Percentiles rank a stretch among this genome's conserved stretches.
phyloP scores from a whole-genome alignment of 371 early-diverging fungal genomes.

The Mortierella sp. region DNA sequence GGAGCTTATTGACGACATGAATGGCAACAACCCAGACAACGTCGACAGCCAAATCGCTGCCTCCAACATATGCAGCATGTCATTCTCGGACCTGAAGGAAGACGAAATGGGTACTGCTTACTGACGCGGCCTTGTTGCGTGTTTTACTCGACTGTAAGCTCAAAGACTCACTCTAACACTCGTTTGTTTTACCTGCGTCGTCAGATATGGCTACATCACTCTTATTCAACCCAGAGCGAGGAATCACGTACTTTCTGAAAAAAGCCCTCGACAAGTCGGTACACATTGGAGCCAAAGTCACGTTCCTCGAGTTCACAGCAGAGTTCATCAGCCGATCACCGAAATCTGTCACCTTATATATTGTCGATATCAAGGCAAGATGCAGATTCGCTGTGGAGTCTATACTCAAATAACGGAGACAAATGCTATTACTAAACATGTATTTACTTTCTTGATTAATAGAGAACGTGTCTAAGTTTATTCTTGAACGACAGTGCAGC shows the following conservation, averaged over 20 bases:
- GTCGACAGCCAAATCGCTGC: conserved; percentile 51
- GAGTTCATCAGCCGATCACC: conserved; percentile 43
- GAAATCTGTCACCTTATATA: conserved; percentile 27
- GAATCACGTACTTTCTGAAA: conserved; percentile 40
- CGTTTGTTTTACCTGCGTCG: not conserved
- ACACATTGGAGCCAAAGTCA: conserved; percentile 34
- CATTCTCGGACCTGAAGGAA: conserved; percentile 31
- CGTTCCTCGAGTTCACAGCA: conserved; percentile 52
- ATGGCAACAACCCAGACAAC: conserved; percentile 30
- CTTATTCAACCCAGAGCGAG: conserved; percentile 36
- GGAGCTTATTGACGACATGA: conserved; percentile 53
- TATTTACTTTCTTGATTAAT: not conserved
- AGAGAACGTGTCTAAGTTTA: conserved; percentile 37
- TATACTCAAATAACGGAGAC: not conserved
- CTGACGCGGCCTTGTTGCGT: no score
- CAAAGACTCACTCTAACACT: not conserved
- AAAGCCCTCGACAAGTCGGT: conserved; percentile 34
- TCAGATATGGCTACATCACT: conserved; percentile 51
- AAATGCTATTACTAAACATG: not conserved
- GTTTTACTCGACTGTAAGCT: no score
- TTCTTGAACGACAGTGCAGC: conserved; percentile 42
- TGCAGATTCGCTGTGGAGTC: no score
- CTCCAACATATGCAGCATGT: conserved; percentile 47
- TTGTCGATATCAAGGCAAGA: conserved; percentile 47
- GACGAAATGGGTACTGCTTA: conserved; percentile 36